Evolutionary conservation across 371 early-diverging fungal genomes (phyloP), one percentile per base, ranked within the genome.

Genomic region (Lichtheimia ornata): DNA sequence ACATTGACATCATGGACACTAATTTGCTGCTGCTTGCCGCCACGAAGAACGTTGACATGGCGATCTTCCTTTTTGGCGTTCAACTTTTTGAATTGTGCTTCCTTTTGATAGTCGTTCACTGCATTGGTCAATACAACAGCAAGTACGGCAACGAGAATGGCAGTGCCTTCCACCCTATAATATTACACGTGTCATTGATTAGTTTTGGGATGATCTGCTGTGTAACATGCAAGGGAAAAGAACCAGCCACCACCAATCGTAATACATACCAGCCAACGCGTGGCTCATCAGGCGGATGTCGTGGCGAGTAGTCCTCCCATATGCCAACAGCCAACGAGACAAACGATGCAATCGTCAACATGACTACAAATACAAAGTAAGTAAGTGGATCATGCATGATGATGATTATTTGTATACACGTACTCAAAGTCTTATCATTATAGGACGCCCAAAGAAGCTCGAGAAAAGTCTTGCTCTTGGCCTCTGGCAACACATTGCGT

Each of bases 51-150:
- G 72, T 92, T 94, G 64, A 95, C 93, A 1, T 69, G 72, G 52
- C 94, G 88, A 71, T 96, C 95, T 58, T 94, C 94, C 73, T 92
- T 94, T 72, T 94, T 95, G 58, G 92, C 91, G 66, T 91, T 93
- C 49, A 98, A 86, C 67, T 90, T 89, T 62, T 93, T 91, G 82
- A 98, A 97, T 77, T 97, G 95, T 53, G 78, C 81, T 74, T 97
- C 97, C 76, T 97, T 96, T 73, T 93, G 89, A 78, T 92, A 97
- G 74, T 99, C 97, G 68, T 97, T 99, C 69, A 94, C 89, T 30
- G 96, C 93, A 55, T 95, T 95, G 54, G 97, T 94, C 14, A 92
- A 78, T 45, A 97, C 86, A 11, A 98, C 97, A 22, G 95, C 91
- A 4, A 94, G 76, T 22, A 98, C 96, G 20, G 95, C 95, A 7